Conservation (phyloP, 768 basidiomycete genomes). For the Russula sp. region DNA sequence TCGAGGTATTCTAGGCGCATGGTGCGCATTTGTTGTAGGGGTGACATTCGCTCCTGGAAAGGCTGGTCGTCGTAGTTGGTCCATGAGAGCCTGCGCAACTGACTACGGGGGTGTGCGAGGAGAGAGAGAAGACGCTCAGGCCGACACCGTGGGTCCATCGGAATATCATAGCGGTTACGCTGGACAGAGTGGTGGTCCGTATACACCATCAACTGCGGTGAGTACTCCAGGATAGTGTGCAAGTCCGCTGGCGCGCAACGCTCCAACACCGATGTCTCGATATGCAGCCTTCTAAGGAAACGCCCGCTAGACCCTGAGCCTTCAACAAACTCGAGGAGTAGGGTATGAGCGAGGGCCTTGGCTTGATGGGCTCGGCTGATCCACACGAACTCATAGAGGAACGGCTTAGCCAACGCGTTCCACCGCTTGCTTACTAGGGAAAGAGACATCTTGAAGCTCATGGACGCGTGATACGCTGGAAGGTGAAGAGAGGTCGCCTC, state of each 20-base stretch:
- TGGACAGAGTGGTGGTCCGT: slow-evolving; percentile 62
- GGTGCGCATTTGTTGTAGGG: slow-evolving; percentile 46
- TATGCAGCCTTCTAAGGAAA: slow-evolving; percentile 58
- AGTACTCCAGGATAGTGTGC: slow-evolving; percentile 60
- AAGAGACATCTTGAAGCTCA: slow-evolving; percentile 46
- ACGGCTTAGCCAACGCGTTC: slow-evolving; percentile 47
- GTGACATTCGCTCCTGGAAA: slow-evolving; percentile 49
- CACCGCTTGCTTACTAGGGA: slow-evolving; percentile 52
- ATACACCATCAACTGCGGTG: slow-evolving; percentile 53
- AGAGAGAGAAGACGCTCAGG: slow-evolving; percentile 53
- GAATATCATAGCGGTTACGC: slow-evolving; percentile 43
- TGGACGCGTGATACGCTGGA: slow-evolving; percentile 40
- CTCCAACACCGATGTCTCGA: slow-evolving; percentile 61
- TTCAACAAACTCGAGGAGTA: slow-evolving; percentile 40
- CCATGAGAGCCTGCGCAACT: slow-evolving; percentile 56
- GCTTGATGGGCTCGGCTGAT: slow-evolving; percentile 50
- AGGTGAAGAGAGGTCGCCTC: slow-evolving; percentile 37
- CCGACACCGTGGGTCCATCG: slow-evolving; percentile 41
- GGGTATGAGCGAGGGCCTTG: slow-evolving; percentile 39
- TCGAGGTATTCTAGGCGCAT: slow-evolving; percentile 61
- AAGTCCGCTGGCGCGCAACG: slow-evolving; percentile 62
- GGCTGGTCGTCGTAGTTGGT: slow-evolving; percentile 66
- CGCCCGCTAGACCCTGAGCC: slow-evolving; percentile 33
- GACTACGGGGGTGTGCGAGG: slow-evolving; percentile 48
- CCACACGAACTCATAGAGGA: slow-evolving; percentile 67